Conservation (phyloP, 2,329 filamentous ascomycete genomes). For the Alternaria novae-zelandiae region DNA sequence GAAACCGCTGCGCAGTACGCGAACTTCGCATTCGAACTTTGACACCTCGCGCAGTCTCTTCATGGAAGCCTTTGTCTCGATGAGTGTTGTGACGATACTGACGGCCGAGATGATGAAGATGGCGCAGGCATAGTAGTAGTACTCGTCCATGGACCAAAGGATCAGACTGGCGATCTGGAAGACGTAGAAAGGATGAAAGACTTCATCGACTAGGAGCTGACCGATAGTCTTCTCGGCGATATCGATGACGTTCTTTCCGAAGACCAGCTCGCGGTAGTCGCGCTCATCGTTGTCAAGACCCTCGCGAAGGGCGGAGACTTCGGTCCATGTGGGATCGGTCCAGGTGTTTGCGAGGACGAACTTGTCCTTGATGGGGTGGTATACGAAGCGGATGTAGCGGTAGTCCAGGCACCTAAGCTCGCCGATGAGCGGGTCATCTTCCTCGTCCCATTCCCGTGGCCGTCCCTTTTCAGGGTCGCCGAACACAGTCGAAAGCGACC, state of each 20-base stretch:
- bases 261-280: slow-evolving; percentile 80
- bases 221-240: slow-evolving; percentile 87
- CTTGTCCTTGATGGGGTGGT: slow-evolving; percentile 85
- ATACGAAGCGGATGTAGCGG: slow-evolving; percentile 91
- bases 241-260: slow-evolving; percentile 88
- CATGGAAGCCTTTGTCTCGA: slow-evolving; percentile 95
- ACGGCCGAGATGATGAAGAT: slow-evolving; percentile 95
- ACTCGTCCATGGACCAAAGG: slow-evolving; percentile 93
- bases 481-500: slow-evolving; percentile 72
- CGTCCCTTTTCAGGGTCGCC: slow-evolving; percentile 69
- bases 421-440: slow-evolving; percentile 76
- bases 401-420: slow-evolving; percentile 84
- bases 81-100: slow-evolving; percentile 85
- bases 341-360: slow-evolving; percentile 87
- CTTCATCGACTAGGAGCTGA: slow-evolving; percentile 89
- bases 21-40: slow-evolving; percentile 91
- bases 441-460: slow-evolving; percentile 73
- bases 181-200: slow-evolving; percentile 96
- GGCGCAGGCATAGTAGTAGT: slow-evolving; percentile 96
- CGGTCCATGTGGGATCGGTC: slow-evolving; percentile 91
- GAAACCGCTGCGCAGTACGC: slow-evolving; percentile 92
- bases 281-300: slow-evolving; percentile 92
- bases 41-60: slow-evolving; percentile 87
- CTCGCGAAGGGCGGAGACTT: slow-evolving; percentile 73
- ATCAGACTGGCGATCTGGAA: slow-evolving; percentile 95